Base-by-base conservation (phyloP, 768 basidiomycete species). In the Podaxis mareebaensis region DNA sequence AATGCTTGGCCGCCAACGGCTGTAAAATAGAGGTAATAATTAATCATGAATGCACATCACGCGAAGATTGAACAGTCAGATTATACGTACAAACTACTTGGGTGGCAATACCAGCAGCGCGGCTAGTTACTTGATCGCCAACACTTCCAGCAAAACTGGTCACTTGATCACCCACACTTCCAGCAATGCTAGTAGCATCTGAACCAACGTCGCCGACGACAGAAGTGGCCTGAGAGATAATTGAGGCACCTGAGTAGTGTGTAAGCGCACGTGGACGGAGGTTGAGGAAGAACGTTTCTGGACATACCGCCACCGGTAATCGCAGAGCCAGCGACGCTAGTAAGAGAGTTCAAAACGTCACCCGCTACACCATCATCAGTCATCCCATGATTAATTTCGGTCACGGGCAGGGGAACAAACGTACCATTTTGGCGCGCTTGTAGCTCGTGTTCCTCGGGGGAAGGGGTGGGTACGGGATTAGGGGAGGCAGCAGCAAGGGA, bases 1-100 rank as follows among this genome's bases (percentile, higher is more conserved):
- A 78, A 74, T 2, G 77, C 83, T 8, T 74, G 62, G 13, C 83
- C 88, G n/a, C 77, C 86, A 60, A 80, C 68, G 33, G 86, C 89
- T 90, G 62, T 30, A 53, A 63, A 38, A 17, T 33, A 28, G 36
- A 33, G 39, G 30, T 26, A 24, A 52, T 53, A 7, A 39, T 64
- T 20, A 55, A 44, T 38, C 39, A 53, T 44, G 17, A 30, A 12
- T 22, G 36, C 10, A 33, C 20, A 44, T 52, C 20, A 33, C 26
- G 44, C 71, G 24, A 67, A 67, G 40, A 69, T 33, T 10, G 64
- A 40, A 70, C 24, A 58, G 28, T n/a, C 17, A 33, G 39, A 42
- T 22, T n/a, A 58, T 46, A 71, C 79, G 56, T 55, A 81, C 82
- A 82, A n/a, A 79, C 81, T 1, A 82, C 76, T 20, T 73, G 75